These are phyloP conservation scores for Oemleria cerasiformis DNA, from an alignment of 306 rosid genomes.

Conservation along the genomic window DNA sequence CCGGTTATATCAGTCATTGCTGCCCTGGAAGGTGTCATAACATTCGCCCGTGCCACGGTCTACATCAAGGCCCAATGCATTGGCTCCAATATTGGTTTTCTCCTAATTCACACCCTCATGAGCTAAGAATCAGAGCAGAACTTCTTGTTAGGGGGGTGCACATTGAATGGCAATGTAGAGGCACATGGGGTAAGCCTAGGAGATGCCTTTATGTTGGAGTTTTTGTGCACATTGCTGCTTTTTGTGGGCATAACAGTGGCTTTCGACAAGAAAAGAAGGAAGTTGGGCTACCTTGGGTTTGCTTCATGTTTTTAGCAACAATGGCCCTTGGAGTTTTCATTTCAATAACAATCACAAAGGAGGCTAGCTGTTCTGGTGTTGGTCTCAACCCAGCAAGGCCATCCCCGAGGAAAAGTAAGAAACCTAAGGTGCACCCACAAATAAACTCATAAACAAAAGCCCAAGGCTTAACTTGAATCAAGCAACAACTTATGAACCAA, in stretches of 20 bases:
- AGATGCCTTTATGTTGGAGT: slow-evolving; percentile 41
- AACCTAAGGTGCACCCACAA: no score
- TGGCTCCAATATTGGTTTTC: slow-evolving; percentile 47
- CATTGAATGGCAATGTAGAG: slow-evolving; percentile 24
- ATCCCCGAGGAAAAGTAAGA: no score
- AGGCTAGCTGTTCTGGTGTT: slow-evolving; percentile 45
- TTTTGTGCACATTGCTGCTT: slow-evolving; percentile 51
- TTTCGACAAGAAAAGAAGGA: slow-evolving; percentile 46
- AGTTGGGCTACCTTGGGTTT: slow-evolving; percentile 44
- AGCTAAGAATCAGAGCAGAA: slow-evolving; percentile 20
- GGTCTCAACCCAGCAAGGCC: slow-evolving; percentile 64
- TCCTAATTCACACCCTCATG: slow-evolving; percentile 37
- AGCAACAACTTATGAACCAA: no score
- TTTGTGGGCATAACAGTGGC: slow-evolving; percentile 53
- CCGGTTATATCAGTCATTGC: slow-evolving; percentile 50
- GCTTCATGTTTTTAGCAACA: slow-evolving; percentile 42
- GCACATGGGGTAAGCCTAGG: background rate
- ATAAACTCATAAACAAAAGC: no score
- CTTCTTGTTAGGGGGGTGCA: slow-evolving; percentile 60
- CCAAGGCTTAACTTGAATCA: no score
- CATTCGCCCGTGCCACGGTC: slow-evolving; percentile 21
- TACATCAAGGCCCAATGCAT: slow-evolving; percentile 37
- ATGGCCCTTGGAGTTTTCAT: slow-evolving; percentile 53
- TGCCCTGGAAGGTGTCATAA: slow-evolving; percentile 23
- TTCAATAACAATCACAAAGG: slow-evolving; percentile 45